Conservation (phyloP, 2,329 filamentous ascomycete species). For the Colletotrichum australisinense region DNA sequence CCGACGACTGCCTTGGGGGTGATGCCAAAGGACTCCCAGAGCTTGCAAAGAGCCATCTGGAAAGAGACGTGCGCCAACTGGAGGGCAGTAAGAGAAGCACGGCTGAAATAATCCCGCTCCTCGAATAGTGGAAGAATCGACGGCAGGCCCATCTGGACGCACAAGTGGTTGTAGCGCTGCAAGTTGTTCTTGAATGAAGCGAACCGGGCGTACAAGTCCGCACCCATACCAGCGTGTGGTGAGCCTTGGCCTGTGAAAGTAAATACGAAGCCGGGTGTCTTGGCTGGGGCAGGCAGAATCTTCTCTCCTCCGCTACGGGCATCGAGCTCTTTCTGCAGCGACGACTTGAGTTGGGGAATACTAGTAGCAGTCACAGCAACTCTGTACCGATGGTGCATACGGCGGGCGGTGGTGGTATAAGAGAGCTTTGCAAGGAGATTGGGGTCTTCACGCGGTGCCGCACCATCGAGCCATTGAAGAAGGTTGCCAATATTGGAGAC, state of each 20-base stretch:
- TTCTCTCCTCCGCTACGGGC: constrained; percentile 50
- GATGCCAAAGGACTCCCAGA: constrained; percentile 67
- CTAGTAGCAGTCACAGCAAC: constrained; percentile 57
- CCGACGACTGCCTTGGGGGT: constrained; percentile 66
- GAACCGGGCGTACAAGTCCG: constrained; percentile 58
- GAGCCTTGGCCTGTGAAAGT: constrained; percentile 69
- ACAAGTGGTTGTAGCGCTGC: constrained; percentile 66
- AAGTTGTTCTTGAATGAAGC: constrained; percentile 61
- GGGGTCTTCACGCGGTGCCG: constrained; percentile 51
- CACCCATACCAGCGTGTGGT: constrained; percentile 60
- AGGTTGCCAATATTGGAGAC: constrained; percentile 67
- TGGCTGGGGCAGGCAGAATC: constrained; percentile 52
- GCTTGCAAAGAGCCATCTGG: constrained; percentile 66
- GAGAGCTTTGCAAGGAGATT: constrained; percentile 67
- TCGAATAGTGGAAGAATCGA: constrained; percentile 64
- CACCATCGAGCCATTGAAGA: constrained; percentile 61
- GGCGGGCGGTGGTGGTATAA: constrained; percentile 77
- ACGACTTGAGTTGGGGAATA: constrained; percentile 45
- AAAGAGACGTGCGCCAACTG: constrained; percentile 65
- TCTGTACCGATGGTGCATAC: constrained; percentile 57
- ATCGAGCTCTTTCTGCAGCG: constrained; percentile 51
- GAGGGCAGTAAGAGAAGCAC: constrained; percentile 60
- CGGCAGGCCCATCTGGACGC: constrained; percentile 63
- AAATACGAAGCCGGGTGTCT: constrained; percentile 60
- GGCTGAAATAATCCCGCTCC: constrained; percentile 51